Evolutionary conservation across 2,329 filamentous ascomycete species (phyloP).

Genomic region (Lachnum nothofagi): DNA sequence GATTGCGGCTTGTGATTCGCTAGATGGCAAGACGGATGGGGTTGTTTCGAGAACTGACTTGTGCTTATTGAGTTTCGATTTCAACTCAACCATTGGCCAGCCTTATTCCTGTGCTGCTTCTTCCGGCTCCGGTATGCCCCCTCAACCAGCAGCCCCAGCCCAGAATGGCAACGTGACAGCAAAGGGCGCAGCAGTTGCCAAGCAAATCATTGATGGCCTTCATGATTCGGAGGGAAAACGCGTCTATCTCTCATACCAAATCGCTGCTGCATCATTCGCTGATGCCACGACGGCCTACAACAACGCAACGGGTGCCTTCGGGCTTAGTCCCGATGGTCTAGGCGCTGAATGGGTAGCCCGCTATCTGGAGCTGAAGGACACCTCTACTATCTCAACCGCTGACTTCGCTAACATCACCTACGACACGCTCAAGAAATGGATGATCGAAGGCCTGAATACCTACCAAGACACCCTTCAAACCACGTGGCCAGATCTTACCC

Average conservation of each 20-base stretch:
- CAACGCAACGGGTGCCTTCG: conserved; percentile 32
- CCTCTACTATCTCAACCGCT: conserved; percentile 36
- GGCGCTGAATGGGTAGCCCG: conserved; percentile 38
- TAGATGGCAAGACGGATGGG: conserved; percentile 51
- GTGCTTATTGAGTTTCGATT: conserved; percentile 9
- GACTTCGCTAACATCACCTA: conserved; percentile 47
- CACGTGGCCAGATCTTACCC: conserved; percentile 47
- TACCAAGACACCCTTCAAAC: conserved; percentile 51
- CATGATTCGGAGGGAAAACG: conserved; percentile 33
- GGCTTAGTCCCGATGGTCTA: conserved; percentile 30
- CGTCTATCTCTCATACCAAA: conserved; percentile 35
- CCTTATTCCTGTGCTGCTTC: conserved; percentile 40
- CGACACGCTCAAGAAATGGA: conserved; percentile 52
- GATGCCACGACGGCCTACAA: conserved; percentile 35
- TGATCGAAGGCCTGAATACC: conserved; percentile 42
- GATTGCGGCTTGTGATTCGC: conserved; percentile 48
- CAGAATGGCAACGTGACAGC: conserved; percentile 19
- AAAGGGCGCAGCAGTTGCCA: conserved; percentile 31
- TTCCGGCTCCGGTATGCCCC: neutral
- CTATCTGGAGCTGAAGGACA: conserved; percentile 38
- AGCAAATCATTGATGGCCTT: conserved; percentile 33
- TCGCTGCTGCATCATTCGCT: conserved; percentile 26
- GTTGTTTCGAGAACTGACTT: conserved; percentile 40
- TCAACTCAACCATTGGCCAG: conserved; percentile 42
- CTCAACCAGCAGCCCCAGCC: neutral